Base-by-base conservation (phyloP, 176 grass and related monocot genomes). In the Phoenix dactylifera region DNA sequence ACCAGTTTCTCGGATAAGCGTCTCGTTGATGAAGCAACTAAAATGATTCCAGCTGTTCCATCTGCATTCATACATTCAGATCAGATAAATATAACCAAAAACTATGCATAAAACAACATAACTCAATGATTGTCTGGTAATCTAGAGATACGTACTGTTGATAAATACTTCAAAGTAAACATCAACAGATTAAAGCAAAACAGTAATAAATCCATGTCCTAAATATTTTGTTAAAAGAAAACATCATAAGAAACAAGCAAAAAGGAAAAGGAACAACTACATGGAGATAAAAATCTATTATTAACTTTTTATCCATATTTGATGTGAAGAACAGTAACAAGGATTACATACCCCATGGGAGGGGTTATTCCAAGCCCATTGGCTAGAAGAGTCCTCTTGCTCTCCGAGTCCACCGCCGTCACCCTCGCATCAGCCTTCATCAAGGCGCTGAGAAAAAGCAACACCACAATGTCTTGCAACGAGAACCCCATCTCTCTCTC, bases 21-120 rank as follows among this genome's bases (percentile, higher is more conserved):
- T 70, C 69, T 98, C 93, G 54, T 83, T 77, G 68, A 88, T 83
- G 49, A 80, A 59, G 49, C 84, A 92, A 44, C 14, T 56, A 70
- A 98, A 98, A 57, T 88, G 87, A 52, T 92, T 98, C 93, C 93
- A 98, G 67, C 87, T 92, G 70, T 88, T 98, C 87, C 87, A 98
- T 48, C 87, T 92, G 80, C 65, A 61, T 50, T 2, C 35, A 10
- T 44, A 14, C 35, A 44, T 44, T 44, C 35, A 44, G 3, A 44
- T 44, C 35, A 3, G 35, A 44, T 44, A 44, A 44, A 44, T 14
- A 44, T 39, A 39, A 39, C 35, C 35, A 44, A 44, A 44, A 30
- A 1, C 28, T 5, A 30, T 6, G 28, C 28, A 30, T 30, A 30
- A 30, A 30, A 30, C 28, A 30, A 14, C 35, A 39, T 39, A 44